phyloP scores from a whole-genome alignment of 768 basidiomycete genomes.

The Xerocomellus amylosporus region DNA sequence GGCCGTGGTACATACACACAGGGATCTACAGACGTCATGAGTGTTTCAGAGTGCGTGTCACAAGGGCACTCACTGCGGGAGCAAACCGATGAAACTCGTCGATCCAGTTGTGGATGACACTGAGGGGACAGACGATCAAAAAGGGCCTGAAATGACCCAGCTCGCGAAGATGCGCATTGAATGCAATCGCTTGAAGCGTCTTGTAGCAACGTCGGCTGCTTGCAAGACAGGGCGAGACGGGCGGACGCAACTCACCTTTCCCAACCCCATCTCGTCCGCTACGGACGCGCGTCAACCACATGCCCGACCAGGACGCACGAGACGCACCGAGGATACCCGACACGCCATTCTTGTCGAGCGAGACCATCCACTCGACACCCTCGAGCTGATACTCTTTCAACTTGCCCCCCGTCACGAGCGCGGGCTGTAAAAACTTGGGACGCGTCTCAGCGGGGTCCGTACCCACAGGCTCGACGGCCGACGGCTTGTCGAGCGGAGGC shows the following conservation, averaged over 20 bases:
- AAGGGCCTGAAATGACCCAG: slow-evolving; percentile 69
- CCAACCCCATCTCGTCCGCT: slow-evolving; percentile 96
- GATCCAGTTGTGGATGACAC: slow-evolving; percentile 90
- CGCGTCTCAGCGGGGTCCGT: background rate
- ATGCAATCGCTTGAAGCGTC: slow-evolving; percentile 95
- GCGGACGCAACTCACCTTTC: slow-evolving; percentile 51
- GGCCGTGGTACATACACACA: slow-evolving; percentile 88
- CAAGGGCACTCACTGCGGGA: slow-evolving; percentile 52
- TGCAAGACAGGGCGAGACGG: background rate
- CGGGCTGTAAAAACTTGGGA: slow-evolving; percentile 65
- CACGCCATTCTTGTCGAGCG: slow-evolving; percentile 80
- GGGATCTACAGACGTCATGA: slow-evolving; percentile 54
- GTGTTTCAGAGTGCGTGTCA: background rate
- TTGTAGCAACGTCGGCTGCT: slow-evolving; percentile 27
- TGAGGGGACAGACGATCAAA: slow-evolving; percentile 89
- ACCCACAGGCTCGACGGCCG: background rate
- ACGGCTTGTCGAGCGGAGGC: slow-evolving; percentile 13
- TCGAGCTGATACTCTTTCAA: slow-evolving; percentile 91
- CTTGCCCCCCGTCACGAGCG: slow-evolving; percentile 77
- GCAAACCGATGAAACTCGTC: slow-evolving; percentile 84
- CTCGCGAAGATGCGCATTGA: slow-evolving; percentile 85
- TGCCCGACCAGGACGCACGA: slow-evolving; percentile 10
- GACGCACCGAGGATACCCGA: slow-evolving; percentile 70
- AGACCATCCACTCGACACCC: slow-evolving; percentile 94
- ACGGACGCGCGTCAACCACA: slow-evolving; percentile 9